phyloP scores from a whole-genome alignment of 2,329 filamentous ascomycete genomes.

The Sporothrix variecibatus region DNA sequence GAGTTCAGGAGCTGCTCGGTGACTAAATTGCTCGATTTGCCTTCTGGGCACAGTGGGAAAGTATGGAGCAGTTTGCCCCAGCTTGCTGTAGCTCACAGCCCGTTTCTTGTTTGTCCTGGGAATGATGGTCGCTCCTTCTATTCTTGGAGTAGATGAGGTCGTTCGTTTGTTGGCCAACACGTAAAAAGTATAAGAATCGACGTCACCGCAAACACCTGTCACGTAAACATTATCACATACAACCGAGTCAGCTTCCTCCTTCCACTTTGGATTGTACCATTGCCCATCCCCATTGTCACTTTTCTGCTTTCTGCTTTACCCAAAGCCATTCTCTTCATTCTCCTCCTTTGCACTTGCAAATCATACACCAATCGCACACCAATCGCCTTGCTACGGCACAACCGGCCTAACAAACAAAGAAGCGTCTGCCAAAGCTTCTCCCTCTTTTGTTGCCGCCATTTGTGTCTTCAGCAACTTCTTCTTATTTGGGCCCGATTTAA shows the following conservation, averaged over 20 bases:
- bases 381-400: background rate
- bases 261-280: background rate
- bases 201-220: constrained; percentile 15
- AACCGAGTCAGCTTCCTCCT: background rate
- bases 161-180: background rate
- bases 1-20: background rate
- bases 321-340: background rate
- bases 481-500: background rate
- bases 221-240: background rate
- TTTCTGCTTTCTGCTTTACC: background rate
- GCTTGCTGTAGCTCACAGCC: background rate
- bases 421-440: background rate
- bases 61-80: background rate
- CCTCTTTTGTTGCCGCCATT: background rate
- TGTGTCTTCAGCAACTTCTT: background rate
- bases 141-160: constrained; percentile 15
- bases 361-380: background rate
- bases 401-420: constrained; percentile 1
- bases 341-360: background rate
- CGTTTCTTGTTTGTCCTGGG: background rate
- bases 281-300: background rate
- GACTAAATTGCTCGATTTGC: background rate
- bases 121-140: constrained; percentile 18
- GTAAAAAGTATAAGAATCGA: constrained; percentile 26
- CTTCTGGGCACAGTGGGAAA: background rate